phyloP scores from a whole-genome alignment of 345 rosid species.

The Hypericum androsaemum region DNA sequence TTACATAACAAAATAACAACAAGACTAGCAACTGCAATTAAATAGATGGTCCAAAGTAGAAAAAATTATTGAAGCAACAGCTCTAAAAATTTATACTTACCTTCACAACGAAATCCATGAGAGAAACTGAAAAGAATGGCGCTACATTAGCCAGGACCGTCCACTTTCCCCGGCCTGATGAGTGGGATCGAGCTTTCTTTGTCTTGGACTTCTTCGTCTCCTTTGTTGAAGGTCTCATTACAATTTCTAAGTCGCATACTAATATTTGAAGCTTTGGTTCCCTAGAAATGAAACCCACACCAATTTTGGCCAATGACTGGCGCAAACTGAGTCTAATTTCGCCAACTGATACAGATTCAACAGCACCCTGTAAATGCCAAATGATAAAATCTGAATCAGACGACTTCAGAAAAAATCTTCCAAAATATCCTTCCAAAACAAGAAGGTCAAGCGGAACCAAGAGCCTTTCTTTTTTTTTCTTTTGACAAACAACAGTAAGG shows the following conservation, averaged over 20 bases:
- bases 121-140: conserved; percentile 78
- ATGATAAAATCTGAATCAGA: conserved; percentile 2
- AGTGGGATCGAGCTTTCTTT: conserved; percentile 31
- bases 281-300: conserved; percentile 78
- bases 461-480: too few relatives aligned
- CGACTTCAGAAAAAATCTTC: not conserved
- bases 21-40: not conserved
- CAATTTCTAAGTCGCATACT: conserved; percentile 77
- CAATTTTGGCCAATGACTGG: conserved; percentile 87
- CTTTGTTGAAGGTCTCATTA: conserved; percentile 60
- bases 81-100: conserved; percentile 27
- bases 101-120: conserved; percentile 77
- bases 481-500: too few relatives aligned
- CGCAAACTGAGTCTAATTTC: conserved; percentile 87
- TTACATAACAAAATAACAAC: too few relatives aligned
- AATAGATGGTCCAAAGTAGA: not conserved
- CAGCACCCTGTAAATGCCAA: conserved; percentile 65
- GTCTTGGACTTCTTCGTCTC: conserved; percentile 40
- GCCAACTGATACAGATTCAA: conserved; percentile 83
- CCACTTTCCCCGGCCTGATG: conserved; percentile 79
- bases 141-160: conserved; percentile 83
- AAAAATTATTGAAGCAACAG: not conserved
- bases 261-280: conserved; percentile 84
- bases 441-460: too few relatives aligned
- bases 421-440: too few relatives aligned